A percentile compares a stretch with the other conserved stretches of the same genome.
Evolutionary conservation across 345 rosid genomes (phyloP).

Genomic region (Citrus unshiu): DNA sequence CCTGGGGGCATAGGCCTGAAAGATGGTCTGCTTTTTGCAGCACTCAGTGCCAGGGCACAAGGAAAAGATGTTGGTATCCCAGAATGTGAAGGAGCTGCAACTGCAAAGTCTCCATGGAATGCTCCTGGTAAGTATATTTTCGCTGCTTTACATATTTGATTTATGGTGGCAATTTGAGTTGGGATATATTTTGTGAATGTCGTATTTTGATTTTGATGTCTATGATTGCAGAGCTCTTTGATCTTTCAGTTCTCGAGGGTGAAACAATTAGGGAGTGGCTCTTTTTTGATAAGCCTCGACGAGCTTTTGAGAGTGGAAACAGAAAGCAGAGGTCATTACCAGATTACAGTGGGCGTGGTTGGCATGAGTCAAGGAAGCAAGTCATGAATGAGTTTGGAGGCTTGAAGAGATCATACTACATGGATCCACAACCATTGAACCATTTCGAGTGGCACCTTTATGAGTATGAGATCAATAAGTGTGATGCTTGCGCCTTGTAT

Average conservation of each 20-base stretch:
- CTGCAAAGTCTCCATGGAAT: constrained; percentile 99
- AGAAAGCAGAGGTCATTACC: constrained; percentile 98
- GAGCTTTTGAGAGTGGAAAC: constrained; percentile 96
- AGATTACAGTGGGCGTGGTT: constrained; percentile 95
- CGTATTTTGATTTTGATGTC: background rate
- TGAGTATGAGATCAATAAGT: constrained; percentile 92
- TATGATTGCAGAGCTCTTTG: constrained; percentile 79
- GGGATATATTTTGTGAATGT: constrained; percentile 1
- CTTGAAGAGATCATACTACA: constrained; percentile 93
- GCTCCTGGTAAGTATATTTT: constrained; percentile 69
- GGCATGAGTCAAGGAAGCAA: constrained; percentile 99
- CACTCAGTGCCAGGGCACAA: constrained; percentile 76
- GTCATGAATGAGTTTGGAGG: constrained; percentile 92
- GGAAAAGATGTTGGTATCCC: constrained; percentile 95
- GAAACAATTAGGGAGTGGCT: constrained; percentile 99
- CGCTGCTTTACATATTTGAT: constrained; percentile 10
- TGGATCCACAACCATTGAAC: constrained; percentile 97
- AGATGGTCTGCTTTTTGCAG: constrained; percentile 86
- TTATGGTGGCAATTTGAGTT: constrained; percentile 1
- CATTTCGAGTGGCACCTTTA: constrained; percentile 97
- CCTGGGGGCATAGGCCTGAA: constrained; percentile 91
- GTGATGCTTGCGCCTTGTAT: constrained; percentile 91
- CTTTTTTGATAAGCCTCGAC: constrained; percentile 92
- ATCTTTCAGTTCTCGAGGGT: constrained; percentile 76
- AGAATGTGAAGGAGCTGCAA: constrained; percentile 99